Base-by-base conservation (phyloP, 441 rosid genomes). In the Croton laevigatus region DNA sequence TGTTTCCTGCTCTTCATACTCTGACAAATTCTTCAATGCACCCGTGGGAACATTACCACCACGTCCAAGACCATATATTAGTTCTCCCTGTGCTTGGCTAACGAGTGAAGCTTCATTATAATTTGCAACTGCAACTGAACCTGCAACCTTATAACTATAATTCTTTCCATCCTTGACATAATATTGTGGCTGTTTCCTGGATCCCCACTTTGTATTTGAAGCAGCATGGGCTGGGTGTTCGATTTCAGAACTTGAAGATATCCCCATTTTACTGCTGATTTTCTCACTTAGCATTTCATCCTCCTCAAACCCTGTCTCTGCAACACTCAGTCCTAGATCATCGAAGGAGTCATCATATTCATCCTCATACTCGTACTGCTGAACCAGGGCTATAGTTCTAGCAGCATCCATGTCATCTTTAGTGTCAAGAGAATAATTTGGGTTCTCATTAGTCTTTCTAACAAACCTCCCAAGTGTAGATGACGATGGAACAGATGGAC, bases 321-420 rank as follows among this genome's bases (percentile, higher is more conserved):
- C 87, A 71, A 89, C 82, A 70, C 91, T 88, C 40, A 86, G 80
- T 40, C 98, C 99, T 42, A 93, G 85, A 74, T 95, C 99, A 82
- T 95, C 98, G 62, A 93, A 95, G 60, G 99, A 95, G 77, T 95
- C 99, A 54, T 95, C 98, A 58, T 95, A 95, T 75, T 95, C 99
- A 69, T 95, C 99, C 36, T 95, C 98, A 1, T 95, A 95, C 76
- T 95, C 99, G 0, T 91, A 93, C 58, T 87, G 98, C 55, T 87
- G 87, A 73, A 84, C 69, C 52, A 91, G 75, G 46, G 96, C 91
- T 8, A 75, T 81, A 49, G 83, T 83, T 71, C 80, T 86, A 27
- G 81, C 87, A 37, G 71, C 76, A 81, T 89, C 87, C 4, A 74
- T 48, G 62, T 78, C 83, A 62, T 87, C 84, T 74, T 82, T 85